Base-by-base conservation (phyloP, 495 filamentous ascomycete species). In the Penicillium paxilli region DNA sequence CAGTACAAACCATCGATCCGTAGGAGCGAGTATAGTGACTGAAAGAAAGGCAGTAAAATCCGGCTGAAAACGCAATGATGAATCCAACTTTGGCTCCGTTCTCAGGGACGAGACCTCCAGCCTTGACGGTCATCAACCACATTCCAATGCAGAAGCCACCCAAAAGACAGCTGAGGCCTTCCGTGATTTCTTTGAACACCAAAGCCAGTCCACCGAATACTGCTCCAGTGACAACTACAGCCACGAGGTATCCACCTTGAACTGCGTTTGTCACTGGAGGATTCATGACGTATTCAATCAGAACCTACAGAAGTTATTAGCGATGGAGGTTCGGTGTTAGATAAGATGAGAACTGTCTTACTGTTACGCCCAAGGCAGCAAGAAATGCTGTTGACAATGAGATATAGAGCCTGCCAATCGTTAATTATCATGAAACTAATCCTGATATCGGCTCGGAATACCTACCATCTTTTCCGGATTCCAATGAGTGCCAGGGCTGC, bases 271-370 rank as follows among this genome's bases (percentile, higher is more conserved):
- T 79, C 42, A 96, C 83, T 0, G 93, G 92, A 2, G 86, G 87
- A 45, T 78, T 86, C 87, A 93, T 94, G 42, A 97, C 88, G 63
- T 97, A 98, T 40, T 94, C 69, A 54, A 98, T 92, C 8, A 98
- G 72, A 19, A 96, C 80, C 79, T 83, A 9, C 16, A 23, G 28
- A 25, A n/a, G 26, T 17, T 4, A 17, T 72, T 38, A 67, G 54
- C 25, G 3, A 32, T 10, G 51, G 14, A 11, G 5, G 23, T 17
- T 40, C n/a, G 16, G 12, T 11, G 5, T 16, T 21, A 28, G 26
- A 28, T 5, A 28, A 5, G 11, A 28, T 5, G 26, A 5, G 5
- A 11, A 5, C 11, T 28, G 26, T 6, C 77, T 57, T 49, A 83
- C 89, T 0, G 87, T 86, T 5, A 92, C 87, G 11, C 88, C 83